Base-by-base conservation (phyloP, 768 basidiomycete species). In the Serendipita vermifera region DNA sequence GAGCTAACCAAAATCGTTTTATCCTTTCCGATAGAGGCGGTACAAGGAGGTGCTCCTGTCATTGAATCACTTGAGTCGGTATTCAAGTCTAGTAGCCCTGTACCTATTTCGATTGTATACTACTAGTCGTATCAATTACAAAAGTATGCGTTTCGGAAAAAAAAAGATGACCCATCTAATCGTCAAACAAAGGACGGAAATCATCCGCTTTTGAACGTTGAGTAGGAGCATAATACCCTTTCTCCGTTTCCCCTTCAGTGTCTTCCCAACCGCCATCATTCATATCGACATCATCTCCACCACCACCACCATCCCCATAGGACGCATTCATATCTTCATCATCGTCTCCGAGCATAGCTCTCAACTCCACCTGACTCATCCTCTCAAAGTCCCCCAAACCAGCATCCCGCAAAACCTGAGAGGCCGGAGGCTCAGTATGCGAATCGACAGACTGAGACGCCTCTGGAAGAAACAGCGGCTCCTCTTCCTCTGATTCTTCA, bases 351-450 rank as follows among this genome's bases (percentile, higher is more conserved):
- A 83, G 66, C 71, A 83, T 73, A 24, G 75, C 78, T 20, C 70
- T 73, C 33, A 87, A 66, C 64, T 86, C 83, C 22, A 78, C 74
- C 3, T 67, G 72, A 57, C 73, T 70, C 84, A 87, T 85, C 58
- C 73, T 64, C 62, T 85, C 83, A 22, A 82, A 71, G 2, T 81
- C 55, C 24, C n/a, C 83, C 27, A 88, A 68, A 3, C 85, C 85
- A 1, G 81, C 79, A 26, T 72, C 73, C 33, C 73, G 73, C 40
- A 87, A 71, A 3, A 73, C 71, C 53, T 73, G 76, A 60, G 82
- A n/a, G 81, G 77, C 5, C 73, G 72, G 32, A 61, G 59, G 24
- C 79, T 70, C 56, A 72, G 62, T 65, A 81, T 70, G 63, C 79
- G 64, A 56, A 78, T 71, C 55, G 72, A 71, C 20, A 26, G 41